Evolutionary conservation across 2,329 filamentous ascomycete species (phyloP).

Genomic region (Tolypocladium album): DNA sequence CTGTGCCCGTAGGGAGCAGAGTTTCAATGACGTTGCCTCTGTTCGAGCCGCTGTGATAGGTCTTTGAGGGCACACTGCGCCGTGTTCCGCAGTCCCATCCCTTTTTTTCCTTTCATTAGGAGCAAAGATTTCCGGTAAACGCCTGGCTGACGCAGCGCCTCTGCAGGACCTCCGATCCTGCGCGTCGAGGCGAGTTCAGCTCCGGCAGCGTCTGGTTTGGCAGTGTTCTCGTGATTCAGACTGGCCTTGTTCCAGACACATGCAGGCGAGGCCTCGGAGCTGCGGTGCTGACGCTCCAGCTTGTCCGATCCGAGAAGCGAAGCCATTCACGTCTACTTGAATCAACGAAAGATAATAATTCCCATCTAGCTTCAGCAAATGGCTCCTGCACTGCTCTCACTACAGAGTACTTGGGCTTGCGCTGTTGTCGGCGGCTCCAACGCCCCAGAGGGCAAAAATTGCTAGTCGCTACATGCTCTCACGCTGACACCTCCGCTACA

Average conservation of each 20-base stretch:
- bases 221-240: background rate
- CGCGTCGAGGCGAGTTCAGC: background rate
- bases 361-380: background rate
- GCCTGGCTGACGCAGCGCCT: background rate
- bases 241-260: background rate
- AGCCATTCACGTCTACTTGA: background rate
- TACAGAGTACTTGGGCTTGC: background rate
- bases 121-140: too few species aligned
- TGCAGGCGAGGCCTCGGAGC: background rate
- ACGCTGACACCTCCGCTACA: too few species aligned
- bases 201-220: background rate
- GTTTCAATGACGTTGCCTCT: background rate
- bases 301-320: background rate
- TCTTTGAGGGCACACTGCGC: background rate
- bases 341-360: background rate
- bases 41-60: background rate
- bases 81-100: background rate
- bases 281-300: background rate
- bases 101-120: background rate
- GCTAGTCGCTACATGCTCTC: background rate
- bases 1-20: background rate
- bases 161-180: too few species aligned
- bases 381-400: background rate
- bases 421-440: background rate
- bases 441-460: background rate